These are phyloP conservation scores for Alternaria viburni DNA, from an alignment of 2,329 filamentous ascomycete species.

Conservation along the genomic window DNA sequence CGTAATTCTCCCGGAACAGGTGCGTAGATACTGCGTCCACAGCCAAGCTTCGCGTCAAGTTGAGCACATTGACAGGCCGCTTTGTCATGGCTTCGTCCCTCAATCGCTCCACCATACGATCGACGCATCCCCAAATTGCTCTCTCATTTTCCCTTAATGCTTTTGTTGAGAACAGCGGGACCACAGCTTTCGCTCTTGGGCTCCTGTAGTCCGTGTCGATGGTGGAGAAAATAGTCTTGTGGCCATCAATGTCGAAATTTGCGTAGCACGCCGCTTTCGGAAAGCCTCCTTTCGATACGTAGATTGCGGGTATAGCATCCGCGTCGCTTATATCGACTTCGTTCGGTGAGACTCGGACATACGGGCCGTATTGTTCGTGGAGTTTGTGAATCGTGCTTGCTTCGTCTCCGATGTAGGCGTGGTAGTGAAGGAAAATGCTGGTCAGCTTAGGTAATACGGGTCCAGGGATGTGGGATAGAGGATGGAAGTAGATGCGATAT, in stretches of 20 bases:
- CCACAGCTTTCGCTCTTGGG: constrained; percentile 57
- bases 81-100: constrained; percentile 37
- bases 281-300: constrained; percentile 60
- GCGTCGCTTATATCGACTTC: constrained; percentile 39
- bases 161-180: constrained; percentile 58
- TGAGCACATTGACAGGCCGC: constrained; percentile 56
- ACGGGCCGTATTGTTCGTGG: constrained; percentile 28
- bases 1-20: constrained; percentile 60
- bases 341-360: constrained; percentile 35
- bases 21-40: constrained; percentile 63
- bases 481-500: constrained; percentile 34
- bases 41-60: constrained; percentile 57
- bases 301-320: constrained; percentile 57
- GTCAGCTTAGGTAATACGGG: constrained; percentile 28
- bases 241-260: constrained; percentile 65
- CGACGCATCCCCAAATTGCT: constrained; percentile 51
- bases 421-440: constrained; percentile 36
- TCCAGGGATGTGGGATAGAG: constrained; percentile 31
- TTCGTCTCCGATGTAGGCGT: constrained; percentile 38
- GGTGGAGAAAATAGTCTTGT: constrained; percentile 61
- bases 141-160: constrained; percentile 50
- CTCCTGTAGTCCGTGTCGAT: constrained; percentile 51
- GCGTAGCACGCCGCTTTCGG: constrained; percentile 58
- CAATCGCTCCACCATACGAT: constrained; percentile 52
- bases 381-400: constrained; percentile 27